These are phyloP conservation scores for Globisporangium apiculatum DNA, from an alignment of 352 stramenopile species.

Conservation along the genomic window DNA sequence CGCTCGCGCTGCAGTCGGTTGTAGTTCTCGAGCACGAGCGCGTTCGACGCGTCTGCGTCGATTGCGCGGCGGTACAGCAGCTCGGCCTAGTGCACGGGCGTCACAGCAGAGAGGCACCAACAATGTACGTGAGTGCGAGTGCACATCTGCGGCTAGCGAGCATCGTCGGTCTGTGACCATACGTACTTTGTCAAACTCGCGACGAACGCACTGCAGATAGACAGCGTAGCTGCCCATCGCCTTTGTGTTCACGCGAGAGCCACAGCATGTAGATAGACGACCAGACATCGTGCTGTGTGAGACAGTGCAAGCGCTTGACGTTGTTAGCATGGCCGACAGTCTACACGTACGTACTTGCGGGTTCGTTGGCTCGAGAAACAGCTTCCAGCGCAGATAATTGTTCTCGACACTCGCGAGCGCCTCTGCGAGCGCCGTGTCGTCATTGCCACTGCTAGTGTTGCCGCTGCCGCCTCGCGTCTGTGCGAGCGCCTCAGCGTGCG, in stretches of 20 bases:
- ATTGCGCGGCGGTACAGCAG: constrained; percentile 59
- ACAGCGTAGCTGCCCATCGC: constrained; percentile 56
- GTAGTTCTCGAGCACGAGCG: constrained; percentile 55
- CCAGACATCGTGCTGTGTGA: too few relatives aligned
- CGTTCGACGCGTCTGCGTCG: constrained; percentile 38
- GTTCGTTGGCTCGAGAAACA: constrained; percentile 45
- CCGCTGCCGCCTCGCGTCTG: neutral
- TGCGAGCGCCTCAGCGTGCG: constrained; percentile 15
- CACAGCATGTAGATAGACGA: neutral
- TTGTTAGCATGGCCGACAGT: neutral
- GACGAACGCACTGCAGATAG: constrained; percentile 46
- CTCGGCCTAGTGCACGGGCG: constrained; percentile 27
- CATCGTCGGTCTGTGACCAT: too few relatives aligned
- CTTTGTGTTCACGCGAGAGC: constrained; percentile 14
- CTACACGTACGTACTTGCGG: constrained; percentile 24
- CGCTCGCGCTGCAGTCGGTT: constrained; percentile 43
- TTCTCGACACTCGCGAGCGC: constrained; percentile 33
- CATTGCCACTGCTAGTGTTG: neutral
- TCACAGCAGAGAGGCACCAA: neutral
- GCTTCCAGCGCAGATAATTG: constrained; percentile 56
- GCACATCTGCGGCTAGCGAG: neutral
- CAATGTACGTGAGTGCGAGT: neutral
- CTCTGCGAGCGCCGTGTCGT: neutral
- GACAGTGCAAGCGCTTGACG: too few relatives aligned
- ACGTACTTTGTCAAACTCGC: constrained; percentile 50